These are phyloP conservation scores for Cicer bijugum DNA, from an alignment of 306 rosid species.

Conservation along the genomic window DNA sequence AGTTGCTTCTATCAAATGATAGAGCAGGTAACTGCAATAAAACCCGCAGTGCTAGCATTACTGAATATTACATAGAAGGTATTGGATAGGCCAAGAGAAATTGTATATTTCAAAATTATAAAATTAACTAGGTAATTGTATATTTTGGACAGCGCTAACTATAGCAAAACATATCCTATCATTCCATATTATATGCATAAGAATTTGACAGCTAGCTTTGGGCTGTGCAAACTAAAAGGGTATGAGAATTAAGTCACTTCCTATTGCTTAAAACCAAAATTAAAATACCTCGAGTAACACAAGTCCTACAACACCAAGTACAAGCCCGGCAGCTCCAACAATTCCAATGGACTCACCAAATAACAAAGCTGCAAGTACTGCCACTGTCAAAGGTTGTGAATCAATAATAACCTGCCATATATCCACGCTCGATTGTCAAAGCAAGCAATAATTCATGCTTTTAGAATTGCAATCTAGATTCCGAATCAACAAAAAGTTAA, in stretches of 20 bases:
- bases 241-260: not conserved
- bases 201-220: conserved; percentile 12
- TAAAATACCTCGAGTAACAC: conserved; percentile 75
- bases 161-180: conserved; percentile 28
- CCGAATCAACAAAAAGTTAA: conserved; percentile 21
- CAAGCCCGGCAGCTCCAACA: conserved; percentile 88
- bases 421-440: conserved; percentile 14
- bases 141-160: not conserved
- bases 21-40: conserved; percentile 70
- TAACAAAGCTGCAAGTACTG: conserved; percentile 82
- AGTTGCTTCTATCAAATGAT: conserved; percentile 63
- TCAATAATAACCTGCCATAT: conserved; percentile 86
- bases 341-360: conserved; percentile 89
- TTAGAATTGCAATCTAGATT: conserved; percentile 31
- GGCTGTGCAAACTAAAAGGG: conserved; percentile 9
- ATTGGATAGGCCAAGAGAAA: conserved; percentile 30
- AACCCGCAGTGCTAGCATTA: not conserved
- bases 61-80: conserved; percentile 5
- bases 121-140: conserved; percentile 18
- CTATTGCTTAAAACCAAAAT: conserved; percentile 3
- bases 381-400: conserved; percentile 96
- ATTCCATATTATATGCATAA: not conserved
- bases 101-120: not conserved
- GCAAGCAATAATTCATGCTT: conserved; percentile 18
- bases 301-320: conserved; percentile 87